Evolutionary conservation across 441 rosid species (phyloP).

Genomic region (Hypseocharis bilobata): DNA sequence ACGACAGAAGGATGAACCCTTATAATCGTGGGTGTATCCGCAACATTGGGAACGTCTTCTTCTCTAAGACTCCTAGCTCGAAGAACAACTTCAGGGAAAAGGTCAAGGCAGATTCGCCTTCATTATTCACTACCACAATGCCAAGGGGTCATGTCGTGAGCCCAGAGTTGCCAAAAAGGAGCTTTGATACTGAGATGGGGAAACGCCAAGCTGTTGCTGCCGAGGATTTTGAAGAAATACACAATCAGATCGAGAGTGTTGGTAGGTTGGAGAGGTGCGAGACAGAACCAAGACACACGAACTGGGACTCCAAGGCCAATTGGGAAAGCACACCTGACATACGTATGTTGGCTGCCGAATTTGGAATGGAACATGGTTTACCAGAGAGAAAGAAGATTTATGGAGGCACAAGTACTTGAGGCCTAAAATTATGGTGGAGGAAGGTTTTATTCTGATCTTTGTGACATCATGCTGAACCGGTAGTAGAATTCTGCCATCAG

Average conservation of each 20-base stretch:
- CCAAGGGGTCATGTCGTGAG: conserved; percentile 29
- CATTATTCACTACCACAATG: conserved; percentile 23
- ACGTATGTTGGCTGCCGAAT: conserved; percentile 35
- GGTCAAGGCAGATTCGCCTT: conserved; percentile 33
- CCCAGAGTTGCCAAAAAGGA: conserved; percentile 35
- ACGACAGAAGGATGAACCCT: conserved; percentile 50
- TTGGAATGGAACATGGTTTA: conserved; percentile 34
- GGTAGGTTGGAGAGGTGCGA: conserved; percentile 43
- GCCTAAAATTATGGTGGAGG: conserved; percentile 1
- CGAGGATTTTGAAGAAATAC: conserved; percentile 53
- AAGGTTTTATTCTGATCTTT: background rate
- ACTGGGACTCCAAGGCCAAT: conserved; percentile 28
- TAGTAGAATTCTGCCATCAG: conserved; percentile 5
- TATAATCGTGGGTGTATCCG: conserved; percentile 40
- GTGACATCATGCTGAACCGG: conserved; percentile 2
- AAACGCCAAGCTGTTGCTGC: conserved; percentile 49
- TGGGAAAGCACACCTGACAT: conserved; percentile 46
- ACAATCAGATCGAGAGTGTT: conserved; percentile 41
- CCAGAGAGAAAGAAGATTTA: conserved; percentile 26
- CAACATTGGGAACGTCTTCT: conserved; percentile 37
- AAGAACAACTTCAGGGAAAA: conserved; percentile 45
- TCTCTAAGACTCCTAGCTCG: conserved; percentile 47
- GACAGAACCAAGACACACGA: conserved; percentile 34
- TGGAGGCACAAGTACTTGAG: conserved; percentile 20
- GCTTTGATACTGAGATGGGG: conserved; percentile 39